Evolutionary conservation across 1,284 basidiomycete species (phyloP), one percentile per base, ranked within the genome.

Genomic region (Irpex rosettiformis): DNA sequence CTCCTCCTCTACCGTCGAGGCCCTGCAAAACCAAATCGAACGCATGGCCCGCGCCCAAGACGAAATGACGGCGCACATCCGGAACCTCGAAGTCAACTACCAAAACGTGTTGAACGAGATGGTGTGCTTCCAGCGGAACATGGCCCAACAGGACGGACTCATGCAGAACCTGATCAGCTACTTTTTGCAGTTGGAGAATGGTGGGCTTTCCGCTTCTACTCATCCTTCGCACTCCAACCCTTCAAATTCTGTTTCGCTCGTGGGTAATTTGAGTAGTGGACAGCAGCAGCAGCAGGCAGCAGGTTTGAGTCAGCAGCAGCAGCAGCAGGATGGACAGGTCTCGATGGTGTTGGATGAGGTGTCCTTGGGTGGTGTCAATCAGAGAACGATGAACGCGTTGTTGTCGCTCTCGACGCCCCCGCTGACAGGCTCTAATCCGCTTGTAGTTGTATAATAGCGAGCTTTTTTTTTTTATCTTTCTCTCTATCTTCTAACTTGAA

Each of bases 121-220:
- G 82, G 87, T 91, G 64, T 84, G 84, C 55, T 91, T 93, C 69
- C 92, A 94, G 75, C 75, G 88, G 59, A 89, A 88, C 66, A 88
- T 93, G 83, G 88, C 89, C 29, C 88, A 91, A 72, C 93, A 94
- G 77, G 92, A 95, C 64, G 84, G 84, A 54, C 73, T 94, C 60
- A 90, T 94, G 84, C 89, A 93, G 73, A 85, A 84, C 64, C 73
- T 94, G 62, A 88, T 94, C 65, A 85, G 89, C 65, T 91, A 92
- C 71, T 89, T 92, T 70, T 77, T 93, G 67, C 85, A 88, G 66
- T 77, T 83, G 67, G 87, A 90, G 73, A 84, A 81, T 66, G 77
- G 81, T 81, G 67, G 73, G 80, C 76, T 68, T 61, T 58, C 67
- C 62, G 66, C 66, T 60, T 67, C 64, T 60, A 61, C 40, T 53